Evolutionary conservation across 164 flowering plant species (phyloP), one percentile per base, ranked within the genome.

Genomic region (Magnolia changhungtana): DNA sequence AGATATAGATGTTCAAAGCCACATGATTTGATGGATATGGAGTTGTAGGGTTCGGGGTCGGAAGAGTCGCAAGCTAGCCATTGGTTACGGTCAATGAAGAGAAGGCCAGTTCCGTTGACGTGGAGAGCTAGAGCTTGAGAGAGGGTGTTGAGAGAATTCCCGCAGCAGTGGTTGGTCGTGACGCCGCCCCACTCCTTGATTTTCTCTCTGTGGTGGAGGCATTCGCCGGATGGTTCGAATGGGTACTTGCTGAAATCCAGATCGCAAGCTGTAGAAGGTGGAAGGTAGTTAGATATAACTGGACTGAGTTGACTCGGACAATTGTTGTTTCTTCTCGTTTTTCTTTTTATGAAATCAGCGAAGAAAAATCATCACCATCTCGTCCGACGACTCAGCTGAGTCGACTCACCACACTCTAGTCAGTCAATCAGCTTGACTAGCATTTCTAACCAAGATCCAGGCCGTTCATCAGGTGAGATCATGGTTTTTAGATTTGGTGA

Each of bases 191-290:
- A 89, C 10, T n/a, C 58, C 2, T 66, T 81, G 20, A 85, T 24
- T 10, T 69, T 81, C 61, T 78, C 81, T 9, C 76, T 14, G 29
- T 8, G 27, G 68, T 75, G 72, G 8, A 78, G 14, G 83, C 96
- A 90, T 51, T 85, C 84, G 1, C 92, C 90, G 0, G 74, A 21
- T 64, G 89, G 89, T 59, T 80, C 74, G 78, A 83, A 86, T 16
- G 90, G 88, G 67, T 76, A 79, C 69, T 67, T 16, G 19, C 58
- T 78, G 80, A 86, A 85, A 31, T 87, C 71, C 23, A 89, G 73
- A 13, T 8, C 19, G 79, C 90, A 88, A 70, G 49, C 90, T 85
- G 88, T 20, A 50, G 19, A 8, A 63, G 45, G 7, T 37, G 45
- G 45, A 37, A 37, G 45, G 45, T 5, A 0, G 45, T 37, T 37